Conservation (phyloP, 768 basidiomycete species). For the Flagelloscypha sp. region DNA sequence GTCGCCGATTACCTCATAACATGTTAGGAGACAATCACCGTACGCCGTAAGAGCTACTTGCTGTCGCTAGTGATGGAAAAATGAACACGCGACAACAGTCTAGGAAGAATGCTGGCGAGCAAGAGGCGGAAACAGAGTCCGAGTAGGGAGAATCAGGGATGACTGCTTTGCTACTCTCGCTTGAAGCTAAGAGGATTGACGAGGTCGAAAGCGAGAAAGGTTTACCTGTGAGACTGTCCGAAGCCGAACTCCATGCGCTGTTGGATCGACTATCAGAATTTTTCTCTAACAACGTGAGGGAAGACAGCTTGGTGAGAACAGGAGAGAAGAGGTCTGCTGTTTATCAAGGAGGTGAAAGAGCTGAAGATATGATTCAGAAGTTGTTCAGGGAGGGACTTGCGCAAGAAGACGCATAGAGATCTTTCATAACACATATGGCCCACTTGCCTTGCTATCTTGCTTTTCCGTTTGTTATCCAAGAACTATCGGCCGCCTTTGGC, state of each 20-base stretch:
- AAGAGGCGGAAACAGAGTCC: conserved; percentile 20
- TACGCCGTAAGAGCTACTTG: conserved; percentile 10
- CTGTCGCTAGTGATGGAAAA: too few relatives aligned
- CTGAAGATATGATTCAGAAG: too few relatives aligned
- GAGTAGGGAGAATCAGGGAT: conserved; percentile 42
- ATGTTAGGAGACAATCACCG: conserved; percentile 23
- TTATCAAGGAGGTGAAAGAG: too few relatives aligned
- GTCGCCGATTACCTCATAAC: conserved; percentile 52
- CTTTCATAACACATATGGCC: too few relatives aligned
- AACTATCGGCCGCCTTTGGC: too few relatives aligned
- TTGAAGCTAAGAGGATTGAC: conserved; percentile 87
- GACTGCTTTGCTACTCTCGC: conserved; percentile 64
- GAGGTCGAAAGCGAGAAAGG: conserved; percentile 71
- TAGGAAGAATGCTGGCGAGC: conserved; percentile 10
- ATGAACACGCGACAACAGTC: neutral
- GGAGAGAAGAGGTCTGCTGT: too few relatives aligned
- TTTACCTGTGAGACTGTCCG: conserved; percentile 67
- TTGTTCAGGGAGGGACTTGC: too few relatives aligned
- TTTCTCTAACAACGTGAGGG: conserved; percentile 57
- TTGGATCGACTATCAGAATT: conserved; percentile 74
- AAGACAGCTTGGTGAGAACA: too few relatives aligned
- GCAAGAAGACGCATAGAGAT: too few relatives aligned
- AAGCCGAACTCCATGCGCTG: conserved; percentile 71
- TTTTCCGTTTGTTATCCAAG: too few relatives aligned
- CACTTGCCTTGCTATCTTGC: too few relatives aligned